Base-by-base conservation (phyloP, 78 protist species). In the Blattamonas nauphoetae region DNA sequence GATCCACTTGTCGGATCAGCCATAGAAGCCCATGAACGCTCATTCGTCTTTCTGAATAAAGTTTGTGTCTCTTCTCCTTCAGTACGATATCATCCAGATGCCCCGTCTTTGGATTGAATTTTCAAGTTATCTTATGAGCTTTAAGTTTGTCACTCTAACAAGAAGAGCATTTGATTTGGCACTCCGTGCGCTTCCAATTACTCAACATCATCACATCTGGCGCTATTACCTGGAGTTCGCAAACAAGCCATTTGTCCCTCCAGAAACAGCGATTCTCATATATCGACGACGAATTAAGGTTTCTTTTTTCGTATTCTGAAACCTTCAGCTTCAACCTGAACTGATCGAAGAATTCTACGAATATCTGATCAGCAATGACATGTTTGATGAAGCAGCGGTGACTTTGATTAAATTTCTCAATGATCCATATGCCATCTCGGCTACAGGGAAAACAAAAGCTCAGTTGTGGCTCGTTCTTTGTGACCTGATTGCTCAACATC, bases 21-120 rank as follows among this genome's bases (percentile, higher is more conserved):
- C 33, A 94, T 93, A 88, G 77, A 55, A 5, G 78, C 89, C 4
- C 94, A 81, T 44, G 98, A 96, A 89, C 90, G 98, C 1, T 86
- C 95, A 38, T 80, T 97, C 44, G 92, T 95, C 29, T 95, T 86
- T 86, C 88, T 97, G 94, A 93, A 93, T 88, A 95, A 96, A 81
- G 94, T 92, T 43, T 6, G 36, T 42, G 33, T 5, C 41, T n/a
- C 0, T 38, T 83, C 3, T n/a, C 6, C 42, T 3, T 41, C 42
- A 1, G 0, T 11, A 1, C 0, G 35, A 1, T 38, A 43, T 45
- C 1, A 33, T n/a, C 1, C 38, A 96, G 97, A 98, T 98, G 99
- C 99, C 99, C 2, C 93, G 99, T 45, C 91, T 98, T 21, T 98
- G 99, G 99, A 3, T 94, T 11, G 98, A 97, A 41, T 97, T 96